These are phyloP conservation scores for Calamus simplicifolius DNA, from an alignment of 176 grass and related monocot species.

Conservation along the genomic window DNA sequence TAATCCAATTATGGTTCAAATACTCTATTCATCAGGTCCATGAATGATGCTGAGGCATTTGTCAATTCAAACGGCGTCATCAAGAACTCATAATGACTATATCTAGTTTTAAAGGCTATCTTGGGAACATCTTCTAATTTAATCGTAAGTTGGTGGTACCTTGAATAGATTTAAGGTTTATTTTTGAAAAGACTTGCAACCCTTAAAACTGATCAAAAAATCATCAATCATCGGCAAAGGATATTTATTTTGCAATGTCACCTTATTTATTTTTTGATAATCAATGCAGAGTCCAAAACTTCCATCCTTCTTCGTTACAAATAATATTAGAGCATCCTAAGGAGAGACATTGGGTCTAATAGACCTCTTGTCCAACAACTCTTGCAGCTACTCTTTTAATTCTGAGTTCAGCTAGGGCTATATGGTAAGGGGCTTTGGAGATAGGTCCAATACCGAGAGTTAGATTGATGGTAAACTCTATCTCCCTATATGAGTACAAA, in stretches of 20 bases:
- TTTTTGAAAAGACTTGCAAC: not conserved
- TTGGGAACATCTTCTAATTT: not conserved
- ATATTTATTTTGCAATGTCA: not conserved
- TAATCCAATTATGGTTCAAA: not conserved
- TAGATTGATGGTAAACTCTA: no score
- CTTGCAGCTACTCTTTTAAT: no score
- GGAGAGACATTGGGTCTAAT: no score
- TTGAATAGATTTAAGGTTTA: not conserved
- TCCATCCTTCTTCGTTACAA: no score
- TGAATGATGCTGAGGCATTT: not conserved
- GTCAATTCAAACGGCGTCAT: constrained; percentile 1
- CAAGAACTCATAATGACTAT: not conserved
- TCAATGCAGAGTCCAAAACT: not conserved
- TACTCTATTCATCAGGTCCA: constrained; percentile 3
- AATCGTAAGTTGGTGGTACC: not conserved
- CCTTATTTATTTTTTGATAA: not conserved
- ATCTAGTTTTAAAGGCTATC: not conserved
- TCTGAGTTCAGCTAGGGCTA: no score
- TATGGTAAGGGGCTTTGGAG: no score
- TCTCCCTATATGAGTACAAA: no score
- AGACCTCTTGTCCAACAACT: no score
- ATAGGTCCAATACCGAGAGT: no score
- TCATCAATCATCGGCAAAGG: constrained; percentile 1
- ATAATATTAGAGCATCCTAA: no score
- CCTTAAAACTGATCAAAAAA: not conserved